Base-by-base conservation (phyloP, 2,329 filamentous ascomycete species). In the Thielaviopsis euricoi region DNA sequence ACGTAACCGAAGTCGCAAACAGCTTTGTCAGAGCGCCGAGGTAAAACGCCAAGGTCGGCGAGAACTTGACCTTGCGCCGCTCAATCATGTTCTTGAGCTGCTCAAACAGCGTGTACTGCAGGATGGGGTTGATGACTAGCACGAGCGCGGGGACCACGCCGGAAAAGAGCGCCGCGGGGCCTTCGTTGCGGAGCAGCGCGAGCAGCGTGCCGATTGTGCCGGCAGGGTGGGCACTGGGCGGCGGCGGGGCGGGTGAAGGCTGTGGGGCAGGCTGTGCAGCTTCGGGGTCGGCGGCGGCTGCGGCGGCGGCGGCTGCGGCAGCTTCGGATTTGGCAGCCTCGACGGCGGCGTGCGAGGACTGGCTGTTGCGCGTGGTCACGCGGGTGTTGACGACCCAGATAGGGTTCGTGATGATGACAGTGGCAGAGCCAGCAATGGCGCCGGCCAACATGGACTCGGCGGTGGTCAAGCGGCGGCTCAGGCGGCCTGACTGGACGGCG, bases 381-480 rank as follows among this genome's bases (percentile, higher is more conserved):
- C 93, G 86, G 57, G 93, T 98, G 77, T 98, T 98, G 70, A 98
- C 78, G 55, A 98, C 93, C 93, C 93, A 98, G 73, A 98, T 98
- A 52, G 93, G 93, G 76, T 98, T 98, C 61, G 93, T 98, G 67
- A 96, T 78, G 67, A 98, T 78, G 63, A 98, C 93, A 19, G 93
- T 98, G 13, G 91, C 91, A 63, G 85, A 90, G 13, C 93, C 93
- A 48, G 93, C 93, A 65, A 98, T 78, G 59, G 93, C 93, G 63
- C 93, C 93, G 2, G 93, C 91, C 60, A 95, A 84, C 86, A 98
- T 98, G 64, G 85, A 86, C 75, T 98, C 91, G 64, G 91, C 71
- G 0, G 93, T 95, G 19, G 88, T 93, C 69, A 98, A 84, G 69
- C 89, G 90, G 72, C 82, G 85, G 62, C 80, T 83, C 59, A 83